Conservation (phyloP, 495 filamentous ascomycete genomes). For the Aspergillus ellipticus region DNA sequence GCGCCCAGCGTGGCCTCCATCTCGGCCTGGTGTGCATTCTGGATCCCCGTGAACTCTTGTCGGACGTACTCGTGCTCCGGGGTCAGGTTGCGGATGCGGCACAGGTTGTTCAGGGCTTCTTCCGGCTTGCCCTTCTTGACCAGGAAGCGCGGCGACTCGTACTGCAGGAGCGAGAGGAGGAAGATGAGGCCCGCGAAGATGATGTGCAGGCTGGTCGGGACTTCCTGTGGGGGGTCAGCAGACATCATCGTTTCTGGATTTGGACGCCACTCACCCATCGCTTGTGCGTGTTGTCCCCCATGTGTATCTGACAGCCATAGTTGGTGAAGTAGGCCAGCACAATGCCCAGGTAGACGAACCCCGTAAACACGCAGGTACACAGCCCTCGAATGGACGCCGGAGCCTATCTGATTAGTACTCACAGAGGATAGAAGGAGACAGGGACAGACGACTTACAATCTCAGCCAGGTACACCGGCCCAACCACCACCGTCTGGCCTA, state of each 20-base stretch:
- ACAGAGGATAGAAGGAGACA: not conserved
- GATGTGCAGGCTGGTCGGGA: conserved; percentile 67
- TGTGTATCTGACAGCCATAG: conserved; percentile 53
- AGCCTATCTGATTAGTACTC: conserved; percentile 20
- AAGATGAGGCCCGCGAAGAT: conserved; percentile 69
- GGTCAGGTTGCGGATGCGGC: conserved; percentile 39
- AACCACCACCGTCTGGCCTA: conserved; percentile 66
- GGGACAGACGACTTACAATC: conserved; percentile 39
- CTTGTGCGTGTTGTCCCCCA: conserved; percentile 52
- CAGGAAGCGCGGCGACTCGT: conserved; percentile 62
- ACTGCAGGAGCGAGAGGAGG: conserved; percentile 58
- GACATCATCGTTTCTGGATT: conserved; percentile 15
- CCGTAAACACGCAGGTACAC: conserved; percentile 65
- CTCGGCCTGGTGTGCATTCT: conserved; percentile 64
- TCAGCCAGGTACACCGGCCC: conserved; percentile 52
- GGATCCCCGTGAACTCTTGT: conserved; percentile 62
- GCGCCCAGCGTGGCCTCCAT: conserved; percentile 57
- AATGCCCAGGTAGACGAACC: conserved; percentile 49
- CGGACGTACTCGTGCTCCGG: conserved; percentile 41
- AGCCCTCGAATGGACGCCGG: conserved; percentile 62
- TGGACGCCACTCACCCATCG: conserved; percentile 48
- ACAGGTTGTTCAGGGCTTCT: conserved; percentile 44
- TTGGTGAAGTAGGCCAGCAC: conserved; percentile 50
- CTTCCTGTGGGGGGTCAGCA: conserved; percentile 43
- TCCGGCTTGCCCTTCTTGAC: conserved; percentile 54